Percentiles rank a stretch among this genome's conserved stretches.
These are phyloP conservation scores for Parasitella parasitica DNA, from an alignment of 371 early-diverging fungal species.

Conservation along the genomic window DNA sequence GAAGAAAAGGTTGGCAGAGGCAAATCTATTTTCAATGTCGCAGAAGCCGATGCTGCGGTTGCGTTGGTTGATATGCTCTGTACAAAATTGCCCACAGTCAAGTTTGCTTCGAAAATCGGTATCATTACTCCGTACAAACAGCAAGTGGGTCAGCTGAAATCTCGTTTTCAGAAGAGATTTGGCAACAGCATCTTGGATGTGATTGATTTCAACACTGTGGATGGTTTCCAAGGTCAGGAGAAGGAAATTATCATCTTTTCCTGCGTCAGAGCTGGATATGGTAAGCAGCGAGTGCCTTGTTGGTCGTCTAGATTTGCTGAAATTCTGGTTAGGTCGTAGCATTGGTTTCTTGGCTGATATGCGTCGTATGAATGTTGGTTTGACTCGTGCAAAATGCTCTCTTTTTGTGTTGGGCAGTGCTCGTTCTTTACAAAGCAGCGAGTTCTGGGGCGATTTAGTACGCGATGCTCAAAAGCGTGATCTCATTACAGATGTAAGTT, in stretches of 20 bases:
- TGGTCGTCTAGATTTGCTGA: not conserved
- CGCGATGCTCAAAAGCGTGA: slow-evolving; percentile 52
- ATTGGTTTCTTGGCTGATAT: slow-evolving; percentile 94
- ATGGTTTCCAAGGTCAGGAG: slow-evolving; percentile 99
- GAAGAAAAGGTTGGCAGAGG: slow-evolving; percentile 66
- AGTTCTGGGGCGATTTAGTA: slow-evolving; percentile 71
- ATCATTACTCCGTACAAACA: slow-evolving; percentile 93
- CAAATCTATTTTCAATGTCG: slow-evolving; percentile 79
- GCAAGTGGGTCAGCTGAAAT: slow-evolving; percentile 75
- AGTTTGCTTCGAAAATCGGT: slow-evolving; percentile 79
- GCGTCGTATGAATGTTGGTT: slow-evolving; percentile 91
- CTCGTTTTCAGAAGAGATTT: slow-evolving; percentile 62
- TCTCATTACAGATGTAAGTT: slow-evolving; percentile 49
- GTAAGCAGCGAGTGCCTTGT: slow-evolving; percentile 17
- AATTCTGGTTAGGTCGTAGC: slow-evolving; percentile 37
- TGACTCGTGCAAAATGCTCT: slow-evolving; percentile 91
- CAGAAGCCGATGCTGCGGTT: slow-evolving; percentile 78
- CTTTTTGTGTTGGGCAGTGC: slow-evolving; percentile 89
- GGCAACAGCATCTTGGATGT: slow-evolving; percentile 64
- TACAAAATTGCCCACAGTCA: slow-evolving; percentile 50
- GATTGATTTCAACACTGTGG: slow-evolving; percentile 94
- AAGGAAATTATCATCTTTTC: slow-evolving; percentile 96
- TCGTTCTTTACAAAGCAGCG: slow-evolving; percentile 55
- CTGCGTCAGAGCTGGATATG: slow-evolving; percentile 83
- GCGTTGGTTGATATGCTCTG: slow-evolving; percentile 68